A percentile compares a stretch with the other conserved stretches of the same genome.
These are phyloP conservation scores for Neurospora sp. DNA, from an alignment of 2,329 filamentous ascomycete genomes.

Conservation along the genomic window DNA sequence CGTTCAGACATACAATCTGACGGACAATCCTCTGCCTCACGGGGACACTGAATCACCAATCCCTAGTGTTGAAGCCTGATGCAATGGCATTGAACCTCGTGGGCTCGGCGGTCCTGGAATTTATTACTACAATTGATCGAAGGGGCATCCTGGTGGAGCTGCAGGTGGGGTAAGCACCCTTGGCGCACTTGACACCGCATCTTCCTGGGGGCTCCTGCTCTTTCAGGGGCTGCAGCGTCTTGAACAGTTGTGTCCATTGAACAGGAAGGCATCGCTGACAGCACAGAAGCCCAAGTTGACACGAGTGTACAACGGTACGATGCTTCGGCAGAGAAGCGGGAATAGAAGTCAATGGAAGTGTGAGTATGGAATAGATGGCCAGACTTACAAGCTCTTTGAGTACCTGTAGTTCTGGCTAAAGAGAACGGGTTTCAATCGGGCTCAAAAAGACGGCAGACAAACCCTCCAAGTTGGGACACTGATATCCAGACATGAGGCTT, in stretches of 20 bases:
- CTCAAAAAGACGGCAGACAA: neutral
- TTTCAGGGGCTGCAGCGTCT: neutral
- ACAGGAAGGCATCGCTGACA: neutral
- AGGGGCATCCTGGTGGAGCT: neutral
- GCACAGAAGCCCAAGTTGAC: neutral
- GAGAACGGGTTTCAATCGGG: neutral
- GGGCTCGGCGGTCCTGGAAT: neutral
- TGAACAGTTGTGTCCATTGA: neutral
- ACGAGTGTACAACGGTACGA: neutral
- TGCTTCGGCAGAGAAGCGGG: neutral
- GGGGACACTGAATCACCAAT: neutral
- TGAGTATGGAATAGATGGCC: neutral
- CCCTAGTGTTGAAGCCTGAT: neutral
- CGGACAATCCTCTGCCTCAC: neutral
- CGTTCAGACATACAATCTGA: neutral
- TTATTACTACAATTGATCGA: neutral
- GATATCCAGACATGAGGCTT: too few relatives aligned
- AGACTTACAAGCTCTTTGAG: neutral
- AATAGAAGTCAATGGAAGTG: neutral
- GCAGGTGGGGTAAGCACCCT: neutral
- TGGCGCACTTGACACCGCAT: neutral
- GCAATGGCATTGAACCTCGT: neutral
- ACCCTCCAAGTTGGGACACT: neutral
- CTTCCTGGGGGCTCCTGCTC: neutral
- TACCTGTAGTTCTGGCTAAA: neutral